phyloP scores from a whole-genome alignment of 345 rosid genomes.

The Hypericum perforatum region DNA sequence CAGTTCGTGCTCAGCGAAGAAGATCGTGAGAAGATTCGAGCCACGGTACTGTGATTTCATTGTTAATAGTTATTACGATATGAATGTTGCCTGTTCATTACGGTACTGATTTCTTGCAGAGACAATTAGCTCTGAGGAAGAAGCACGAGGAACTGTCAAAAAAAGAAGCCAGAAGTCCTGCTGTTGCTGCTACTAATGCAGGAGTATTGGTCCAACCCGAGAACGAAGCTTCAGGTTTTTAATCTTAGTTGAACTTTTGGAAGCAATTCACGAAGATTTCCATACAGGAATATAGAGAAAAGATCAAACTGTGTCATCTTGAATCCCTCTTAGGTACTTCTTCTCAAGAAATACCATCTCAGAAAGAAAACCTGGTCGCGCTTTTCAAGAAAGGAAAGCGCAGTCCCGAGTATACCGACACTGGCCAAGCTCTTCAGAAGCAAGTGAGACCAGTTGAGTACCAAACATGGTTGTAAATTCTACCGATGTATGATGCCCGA shows the following conservation, averaged over 20 bases:
- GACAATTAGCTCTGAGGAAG: constrained; percentile 71
- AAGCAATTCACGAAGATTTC: constrained; percentile 1
- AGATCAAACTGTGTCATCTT: constrained; percentile 12
- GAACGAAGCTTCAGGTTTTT: constrained; percentile 44
- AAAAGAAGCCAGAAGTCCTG: constrained; percentile 21
- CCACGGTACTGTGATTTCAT: no score
- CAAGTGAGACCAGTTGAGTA: constrained; percentile 37
- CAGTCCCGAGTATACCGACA: constrained; percentile 14
- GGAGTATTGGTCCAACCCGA: constrained; percentile 6
- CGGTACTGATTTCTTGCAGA: constrained; percentile 34
- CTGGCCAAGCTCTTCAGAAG: constrained; percentile 12
- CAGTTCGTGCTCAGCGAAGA: constrained; percentile 74
- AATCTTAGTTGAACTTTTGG: constrained; percentile 14
- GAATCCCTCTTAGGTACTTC: constrained; percentile 23
- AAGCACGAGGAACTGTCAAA: constrained; percentile 44
- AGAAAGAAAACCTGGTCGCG: constrained; percentile 10
- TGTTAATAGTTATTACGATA: no score
- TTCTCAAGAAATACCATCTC: constrained; percentile 23
- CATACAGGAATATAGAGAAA: constrained; percentile 7
- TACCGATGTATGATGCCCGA: constrained; percentile 6
- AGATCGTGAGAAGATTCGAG: constrained; percentile 56
- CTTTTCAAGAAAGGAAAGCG: constrained; percentile 17
- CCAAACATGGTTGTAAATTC: constrained; percentile 5
- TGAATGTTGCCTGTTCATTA: background rate
- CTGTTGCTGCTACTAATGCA: constrained; percentile 13